These are phyloP conservation scores for Miscanthus lutarioriparius DNA, from an alignment of 176 grass and related monocot genomes.

Conservation along the genomic window DNA sequence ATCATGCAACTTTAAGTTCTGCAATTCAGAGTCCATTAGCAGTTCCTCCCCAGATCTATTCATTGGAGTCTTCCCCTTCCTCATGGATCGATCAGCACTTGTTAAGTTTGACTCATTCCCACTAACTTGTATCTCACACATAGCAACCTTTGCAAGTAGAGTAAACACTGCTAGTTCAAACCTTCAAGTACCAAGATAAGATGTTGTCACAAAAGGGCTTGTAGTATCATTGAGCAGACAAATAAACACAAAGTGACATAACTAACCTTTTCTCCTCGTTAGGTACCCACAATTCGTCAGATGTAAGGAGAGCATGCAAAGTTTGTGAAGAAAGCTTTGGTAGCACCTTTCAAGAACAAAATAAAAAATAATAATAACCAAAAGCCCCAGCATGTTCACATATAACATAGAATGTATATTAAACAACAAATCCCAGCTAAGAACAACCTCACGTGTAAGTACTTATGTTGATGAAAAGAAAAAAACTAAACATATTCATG, in stretches of 20 bases:
- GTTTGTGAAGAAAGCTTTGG: slow-evolving; percentile 98
- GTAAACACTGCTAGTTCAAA: slow-evolving; percentile 94
- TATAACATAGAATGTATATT: slow-evolving; percentile 2
- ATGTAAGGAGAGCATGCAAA: slow-evolving; percentile 83
- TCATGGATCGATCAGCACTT: slow-evolving; percentile 38
- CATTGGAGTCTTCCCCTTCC: slow-evolving; percentile 54
- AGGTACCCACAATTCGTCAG: slow-evolving; percentile 94
- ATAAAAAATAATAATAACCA: slow-evolving; percentile 15
- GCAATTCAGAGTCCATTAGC: slow-evolving; percentile 57
- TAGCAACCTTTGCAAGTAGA: slow-evolving; percentile 74
- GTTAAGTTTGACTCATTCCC: slow-evolving; percentile 41
- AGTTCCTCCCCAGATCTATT: slow-evolving; percentile 46
- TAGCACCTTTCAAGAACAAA: slow-evolving; percentile 70
- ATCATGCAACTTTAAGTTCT: slow-evolving; percentile 61
- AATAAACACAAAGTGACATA: slow-evolving; percentile 12
- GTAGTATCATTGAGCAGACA: slow-evolving; percentile 13
- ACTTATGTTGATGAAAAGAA: background rate
- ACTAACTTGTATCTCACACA: slow-evolving; percentile 54
- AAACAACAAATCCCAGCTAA: background rate
- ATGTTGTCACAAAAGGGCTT: slow-evolving; percentile 27
- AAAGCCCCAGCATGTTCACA: background rate
- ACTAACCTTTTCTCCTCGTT: slow-evolving; percentile 96
- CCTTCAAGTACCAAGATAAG: slow-evolving; percentile 54
- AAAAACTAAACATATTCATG: slow-evolving; percentile 9
- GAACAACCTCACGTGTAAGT: background rate